Evolutionary conservation across 2,329 filamentous ascomycete species (phyloP).

Genomic region (Tetracladium maxilliforme): DNA sequence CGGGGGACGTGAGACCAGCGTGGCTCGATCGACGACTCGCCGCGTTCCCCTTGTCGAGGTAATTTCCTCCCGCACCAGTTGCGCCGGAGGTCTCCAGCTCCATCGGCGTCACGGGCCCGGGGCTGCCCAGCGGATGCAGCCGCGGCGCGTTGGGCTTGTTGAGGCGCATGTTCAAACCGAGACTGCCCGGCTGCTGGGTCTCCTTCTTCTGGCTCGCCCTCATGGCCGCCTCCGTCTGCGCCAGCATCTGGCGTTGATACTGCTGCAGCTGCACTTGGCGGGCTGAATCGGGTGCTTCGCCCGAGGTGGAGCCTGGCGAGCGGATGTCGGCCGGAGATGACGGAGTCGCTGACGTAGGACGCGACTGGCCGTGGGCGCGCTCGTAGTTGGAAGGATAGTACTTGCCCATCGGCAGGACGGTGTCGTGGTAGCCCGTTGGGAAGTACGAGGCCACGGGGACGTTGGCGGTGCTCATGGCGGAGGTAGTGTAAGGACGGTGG

Average conservation of each 20-base stretch:
- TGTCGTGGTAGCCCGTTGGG: conserved; percentile 21
- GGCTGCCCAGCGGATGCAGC: conserved; percentile 37
- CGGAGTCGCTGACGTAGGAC: conserved; percentile 9
- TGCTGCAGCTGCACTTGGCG: conserved; percentile 30
- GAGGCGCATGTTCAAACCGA: conserved; percentile 15
- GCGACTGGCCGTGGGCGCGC: conserved; percentile 14
- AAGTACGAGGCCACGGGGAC: conserved; percentile 35
- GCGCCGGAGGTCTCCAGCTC: no score
- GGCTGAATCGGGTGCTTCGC: conserved; percentile 10
- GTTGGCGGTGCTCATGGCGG: conserved; percentile 13
- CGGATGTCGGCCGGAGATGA: conserved; percentile 3
- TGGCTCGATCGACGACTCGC: no score
- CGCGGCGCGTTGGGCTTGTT: conserved; percentile 33
- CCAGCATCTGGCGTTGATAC: conserved; percentile 46
- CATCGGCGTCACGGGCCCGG: conserved; percentile 47
- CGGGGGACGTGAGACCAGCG: no score
- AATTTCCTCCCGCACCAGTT: conserved; percentile 1
- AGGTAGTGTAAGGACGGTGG: conserved; percentile 1
- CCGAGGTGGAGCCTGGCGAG: conserved; percentile 12
- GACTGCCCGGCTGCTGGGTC: conserved; percentile 21
- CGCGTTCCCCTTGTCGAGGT: no score
- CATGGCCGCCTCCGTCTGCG: conserved; percentile 35
- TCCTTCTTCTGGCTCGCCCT: conserved; percentile 18
- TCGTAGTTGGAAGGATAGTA: conserved; percentile 51
- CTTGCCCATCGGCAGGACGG: conserved; percentile 37